These are phyloP conservation scores for Diaporthe ilicicola DNA, from an alignment of 2,329 filamentous ascomycete species.

Conservation along the genomic window DNA sequence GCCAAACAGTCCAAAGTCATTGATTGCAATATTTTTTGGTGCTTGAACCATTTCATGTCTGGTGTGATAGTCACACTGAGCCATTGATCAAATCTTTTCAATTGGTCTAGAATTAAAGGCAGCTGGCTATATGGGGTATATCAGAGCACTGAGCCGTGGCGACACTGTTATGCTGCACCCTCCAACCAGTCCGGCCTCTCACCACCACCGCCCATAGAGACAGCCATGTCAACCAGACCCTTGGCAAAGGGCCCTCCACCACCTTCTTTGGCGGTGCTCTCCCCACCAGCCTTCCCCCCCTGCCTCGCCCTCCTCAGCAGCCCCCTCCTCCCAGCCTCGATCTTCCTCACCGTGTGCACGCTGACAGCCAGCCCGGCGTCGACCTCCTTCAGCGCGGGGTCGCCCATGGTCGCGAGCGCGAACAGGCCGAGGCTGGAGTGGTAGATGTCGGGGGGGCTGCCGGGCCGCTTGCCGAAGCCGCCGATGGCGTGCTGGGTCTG, in stretches of 20 bases:
- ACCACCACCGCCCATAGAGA: neutral
- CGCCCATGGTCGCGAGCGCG: slow-evolving; percentile 77
- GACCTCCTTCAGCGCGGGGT: slow-evolving; percentile 73
- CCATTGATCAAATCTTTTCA: too few species aligned
- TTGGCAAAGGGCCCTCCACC: neutral
- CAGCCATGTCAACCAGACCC: slow-evolving; percentile 30
- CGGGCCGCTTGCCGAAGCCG: slow-evolving; percentile 79
- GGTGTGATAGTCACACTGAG: too few species aligned
- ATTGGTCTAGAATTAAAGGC: neutral
- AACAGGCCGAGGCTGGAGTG: slow-evolving; percentile 91
- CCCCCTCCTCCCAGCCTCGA: slow-evolving; percentile 55
- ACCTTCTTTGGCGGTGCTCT: too few species aligned
- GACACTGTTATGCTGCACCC: neutral
- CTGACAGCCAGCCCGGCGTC: slow-evolving; percentile 83
- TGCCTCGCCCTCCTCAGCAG: slow-evolving; percentile 40
- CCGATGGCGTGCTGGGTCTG: slow-evolving; percentile 89
- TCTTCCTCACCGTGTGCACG: slow-evolving; percentile 60
- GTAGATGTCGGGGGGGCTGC: slow-evolving; percentile 78
- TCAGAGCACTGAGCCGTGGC: neutral
- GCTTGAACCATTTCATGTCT: too few species aligned
- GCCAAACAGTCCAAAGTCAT: too few species aligned
- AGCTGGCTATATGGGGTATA: neutral
- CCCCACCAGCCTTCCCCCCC: neutral
- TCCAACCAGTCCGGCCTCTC: slow-evolving; percentile 28
- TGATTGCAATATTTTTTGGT: too few species aligned